phyloP scores from a whole-genome alignment of 495 filamentous ascomycete species.

The Aspergillus baeticus region DNA sequence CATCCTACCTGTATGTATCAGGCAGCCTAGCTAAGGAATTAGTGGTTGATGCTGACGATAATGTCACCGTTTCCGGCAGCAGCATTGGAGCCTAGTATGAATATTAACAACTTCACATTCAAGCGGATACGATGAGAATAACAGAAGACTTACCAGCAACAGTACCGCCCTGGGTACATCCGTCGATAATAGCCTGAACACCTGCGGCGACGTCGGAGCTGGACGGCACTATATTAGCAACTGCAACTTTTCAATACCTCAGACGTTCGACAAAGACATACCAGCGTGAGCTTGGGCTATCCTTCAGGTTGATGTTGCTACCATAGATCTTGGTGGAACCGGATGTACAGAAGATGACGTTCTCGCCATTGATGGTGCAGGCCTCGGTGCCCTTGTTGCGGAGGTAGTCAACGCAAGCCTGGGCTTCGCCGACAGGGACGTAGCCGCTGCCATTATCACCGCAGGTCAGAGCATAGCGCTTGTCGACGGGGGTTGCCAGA shows the following conservation, averaged over 20 bases:
- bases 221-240: neutral
- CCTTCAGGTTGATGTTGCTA: neutral
- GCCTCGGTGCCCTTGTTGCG: neutral
- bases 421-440: neutral
- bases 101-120: neutral
- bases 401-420: slow-evolving; percentile 9
- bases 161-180: neutral
- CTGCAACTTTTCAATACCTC: neutral
- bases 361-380: neutral
- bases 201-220: neutral
- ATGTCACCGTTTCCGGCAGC: neutral
- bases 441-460: slow-evolving; percentile 1
- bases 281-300: neutral
- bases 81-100: neutral
- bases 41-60: neutral
- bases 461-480: neutral
- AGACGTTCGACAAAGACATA: neutral
- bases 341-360: neutral
- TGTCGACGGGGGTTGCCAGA: neutral
- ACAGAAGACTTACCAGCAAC: neutral
- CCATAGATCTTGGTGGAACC: neutral
- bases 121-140: neutral
- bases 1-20: no score
- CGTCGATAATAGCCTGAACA: neutral
- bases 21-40: neutral